Evolutionary conservation across 176 grass and related monocot genomes (phyloP).

Genomic region (Dactylis glomerata): DNA sequence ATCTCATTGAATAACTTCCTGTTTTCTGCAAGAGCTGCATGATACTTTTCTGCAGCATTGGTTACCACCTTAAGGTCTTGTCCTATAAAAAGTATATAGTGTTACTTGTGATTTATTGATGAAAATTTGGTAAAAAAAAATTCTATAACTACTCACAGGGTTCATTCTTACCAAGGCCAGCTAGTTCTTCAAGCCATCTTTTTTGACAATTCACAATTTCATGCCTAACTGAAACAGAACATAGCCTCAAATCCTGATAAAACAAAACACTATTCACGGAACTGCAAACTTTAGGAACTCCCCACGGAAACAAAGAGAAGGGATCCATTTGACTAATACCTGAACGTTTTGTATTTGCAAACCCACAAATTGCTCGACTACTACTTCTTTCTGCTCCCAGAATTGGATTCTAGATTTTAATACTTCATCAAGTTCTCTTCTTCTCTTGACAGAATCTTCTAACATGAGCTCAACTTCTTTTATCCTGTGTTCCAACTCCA

Average conservation of each 20-base stretch:
- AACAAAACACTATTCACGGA: conserved; percentile 26
- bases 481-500: conserved; percentile 51
- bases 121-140: conserved; percentile 3
- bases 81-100: conserved; percentile 31
- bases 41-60: conserved; percentile 62
- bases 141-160: not conserved
- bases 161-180: conserved; percentile 45
- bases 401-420: conserved; percentile 47
- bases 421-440: conserved; percentile 41
- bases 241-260: conserved; percentile 69
- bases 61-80: conserved; percentile 52
- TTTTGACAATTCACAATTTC: conserved; percentile 51
- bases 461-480: conserved; percentile 49
- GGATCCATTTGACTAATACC: conserved; percentile 32
- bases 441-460: conserved; percentile 53
- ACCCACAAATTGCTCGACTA: conserved; percentile 37
- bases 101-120: conserved; percentile 21
- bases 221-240: conserved; percentile 54
- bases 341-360: conserved; percentile 52
- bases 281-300: conserved; percentile 20
- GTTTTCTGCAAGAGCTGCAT: conserved; percentile 75
- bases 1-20: conserved; percentile 82
- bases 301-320: not conserved
- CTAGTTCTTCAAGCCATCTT: conserved; percentile 64
- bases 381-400: conserved; percentile 46